Percentiles rank a stretch among this genome's conserved stretches.
These are phyloP conservation scores for Rickenella mellea DNA, from an alignment of 768 basidiomycete genomes.

Conservation along the genomic window DNA sequence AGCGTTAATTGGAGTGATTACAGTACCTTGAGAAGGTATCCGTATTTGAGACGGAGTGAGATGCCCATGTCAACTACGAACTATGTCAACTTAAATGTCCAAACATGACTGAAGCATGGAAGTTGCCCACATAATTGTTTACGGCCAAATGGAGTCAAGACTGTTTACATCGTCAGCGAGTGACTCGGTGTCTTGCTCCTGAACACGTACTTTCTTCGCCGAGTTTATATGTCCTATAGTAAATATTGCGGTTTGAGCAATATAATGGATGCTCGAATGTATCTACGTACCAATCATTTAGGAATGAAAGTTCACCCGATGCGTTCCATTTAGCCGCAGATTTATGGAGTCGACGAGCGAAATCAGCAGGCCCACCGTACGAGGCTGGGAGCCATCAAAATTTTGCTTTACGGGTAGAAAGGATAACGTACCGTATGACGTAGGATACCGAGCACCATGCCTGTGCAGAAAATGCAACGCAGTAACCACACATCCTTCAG, in stretches of 20 bases:
- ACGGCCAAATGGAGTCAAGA: constrained; percentile 84
- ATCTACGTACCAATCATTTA: constrained; percentile 67
- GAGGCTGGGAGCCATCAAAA: constrained; percentile 25
- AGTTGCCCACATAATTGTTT: constrained; percentile 64
- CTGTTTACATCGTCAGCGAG: constrained; percentile 23
- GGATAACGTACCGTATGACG: constrained; percentile 15
- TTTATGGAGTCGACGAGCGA: constrained; percentile 46
- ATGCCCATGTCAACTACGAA: constrained; percentile 52
- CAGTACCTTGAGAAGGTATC: constrained; percentile 55
- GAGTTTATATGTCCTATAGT: constrained; percentile 73
- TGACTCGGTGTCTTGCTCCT: background rate
- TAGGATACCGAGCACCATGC: constrained; percentile 63
- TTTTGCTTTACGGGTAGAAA: background rate
- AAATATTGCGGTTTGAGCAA: background rate
- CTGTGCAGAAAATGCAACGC: constrained; percentile 75
- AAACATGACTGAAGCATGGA: background rate
- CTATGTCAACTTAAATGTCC: constrained; percentile 1
- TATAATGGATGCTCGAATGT: background rate
- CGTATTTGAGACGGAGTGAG: constrained; percentile 70
- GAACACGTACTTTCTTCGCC: constrained; percentile 62
- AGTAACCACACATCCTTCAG: constrained; percentile 59
- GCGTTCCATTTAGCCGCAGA: constrained; percentile 53
- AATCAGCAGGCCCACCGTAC: constrained; percentile 54
- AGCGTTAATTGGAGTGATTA: background rate
- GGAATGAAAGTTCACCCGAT: constrained; percentile 55